Base-by-base conservation (phyloP, 345 rosid genomes). In the Nasturtium officinale region DNA sequence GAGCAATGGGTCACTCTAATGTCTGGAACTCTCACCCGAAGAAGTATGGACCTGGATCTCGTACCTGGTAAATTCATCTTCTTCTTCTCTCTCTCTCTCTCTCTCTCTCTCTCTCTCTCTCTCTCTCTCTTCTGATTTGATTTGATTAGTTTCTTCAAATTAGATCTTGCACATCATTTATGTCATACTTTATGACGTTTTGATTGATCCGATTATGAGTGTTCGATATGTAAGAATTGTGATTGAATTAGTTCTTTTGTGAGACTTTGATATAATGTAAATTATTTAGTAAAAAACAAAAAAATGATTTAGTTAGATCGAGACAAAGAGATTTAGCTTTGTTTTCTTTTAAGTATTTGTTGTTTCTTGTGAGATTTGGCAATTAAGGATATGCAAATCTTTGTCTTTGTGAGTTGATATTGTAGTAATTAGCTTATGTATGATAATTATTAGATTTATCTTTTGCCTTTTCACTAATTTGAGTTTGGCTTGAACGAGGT, bases 11-110 rank as follows among this genome's bases (percentile, higher is more conserved):
- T 6, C 86, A 85, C 72, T 73, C 82, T 2, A 85, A 83, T 63
- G 74, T 85, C 17, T 83, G 86, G 89, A 83, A 79, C 67, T 79
- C 77, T 38, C 89, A 85, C 32, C 85, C 86, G 6, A 85, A 85
- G 81, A 85, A 28, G 78, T 85, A 81, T 13, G 86, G 89, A 7
- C 86, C 86, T 56, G 86, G 89, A 9, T 85, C 89, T 40, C 85
- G 89, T 46, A 54, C 85, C 8, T 83, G 89, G 85, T 85, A 57
- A 20, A 1, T 0, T 12, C 32, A 26, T 25, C 32, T n/a, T 25
- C 12, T 16, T 61, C 51, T 33, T 35, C 28, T 30, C 15, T 55
- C 6, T 23, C 33, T 26, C 33, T 61, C 32, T 1, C n/a, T n/a
- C n/a, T n/a, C n/a, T 35, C 28, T 30, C 15, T 55, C 6, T 23